These are phyloP conservation scores for Sextonia rubra DNA, from an alignment of 164 flowering plant species.

Conservation along the genomic window DNA sequence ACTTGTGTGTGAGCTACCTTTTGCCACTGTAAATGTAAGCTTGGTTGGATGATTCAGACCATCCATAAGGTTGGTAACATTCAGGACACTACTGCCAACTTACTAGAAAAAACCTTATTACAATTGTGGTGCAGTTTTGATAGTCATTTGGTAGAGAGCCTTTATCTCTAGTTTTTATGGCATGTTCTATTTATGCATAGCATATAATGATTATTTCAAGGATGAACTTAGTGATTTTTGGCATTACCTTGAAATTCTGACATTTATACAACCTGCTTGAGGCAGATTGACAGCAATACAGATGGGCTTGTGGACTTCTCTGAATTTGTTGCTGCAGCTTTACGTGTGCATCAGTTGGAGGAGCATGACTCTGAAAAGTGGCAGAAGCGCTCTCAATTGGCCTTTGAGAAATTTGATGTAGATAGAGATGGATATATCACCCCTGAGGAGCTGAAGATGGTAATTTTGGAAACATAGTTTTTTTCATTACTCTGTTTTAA, in stretches of 20 bases:
- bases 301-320: conserved; percentile 93
- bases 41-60: too few species aligned
- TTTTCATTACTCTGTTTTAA: not conserved
- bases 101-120: too few species aligned
- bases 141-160: not conserved
- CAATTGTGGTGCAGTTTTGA: not conserved
- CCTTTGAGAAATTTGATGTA: conserved; percentile 90
- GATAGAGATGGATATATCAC: conserved; percentile 95
- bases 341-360: conserved; percentile 90
- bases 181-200: not conserved
- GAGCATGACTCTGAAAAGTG: conserved; percentile 86
- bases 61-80: too few species aligned
- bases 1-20: too few species aligned
- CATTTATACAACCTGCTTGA: conserved; percentile 7
- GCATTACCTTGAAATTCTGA: not conserved
- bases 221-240: too few species aligned
- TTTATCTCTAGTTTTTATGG: not conserved
- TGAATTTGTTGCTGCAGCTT: conserved; percentile 94
- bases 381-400: conserved; percentile 73
- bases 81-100: too few species aligned
- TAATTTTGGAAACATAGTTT: conserved; percentile 20
- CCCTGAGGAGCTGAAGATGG: conserved; percentile 84
- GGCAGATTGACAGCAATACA: conserved; percentile 94
- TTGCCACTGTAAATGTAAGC: too few species aligned
- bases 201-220: not conserved